Evolutionary conservation across 2,329 filamentous ascomycete genomes (phyloP), one percentile per base, ranked within the genome.

Genomic region (Colletotrichum filicis): DNA sequence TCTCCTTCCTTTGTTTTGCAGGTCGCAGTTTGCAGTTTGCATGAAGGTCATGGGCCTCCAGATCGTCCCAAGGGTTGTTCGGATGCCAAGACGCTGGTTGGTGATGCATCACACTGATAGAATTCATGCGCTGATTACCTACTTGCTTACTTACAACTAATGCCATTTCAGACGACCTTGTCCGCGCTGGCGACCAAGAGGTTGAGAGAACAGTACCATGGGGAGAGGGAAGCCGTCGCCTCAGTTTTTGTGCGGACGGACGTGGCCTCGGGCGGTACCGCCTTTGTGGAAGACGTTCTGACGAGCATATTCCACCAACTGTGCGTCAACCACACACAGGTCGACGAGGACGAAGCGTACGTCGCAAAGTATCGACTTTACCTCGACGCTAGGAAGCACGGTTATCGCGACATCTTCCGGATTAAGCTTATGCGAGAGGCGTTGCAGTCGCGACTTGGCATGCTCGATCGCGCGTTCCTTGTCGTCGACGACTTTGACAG

Each of bases 361-460:
- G 46, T 56, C 52, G 49, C 52, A 65, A 61, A 65, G 19, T 70
- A 42, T 42, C 60, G 26, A 24, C 37, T 60, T 37, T 49, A 60
- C 22, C 55, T 57, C 35, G 60, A 70, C 24, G 66, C 66, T 22
- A 70, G 66, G 14, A 46, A 12, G 65, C 65, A 64, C 69, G 69
- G 66, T n/a, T 32, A 68, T 59, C 69, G 69, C 58, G 66, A 72
- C 58, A 55, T 28, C n/a, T 70, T 37, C 66, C 70, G 66, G 7
- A 69, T 73, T 11, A 30, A 70, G 66, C 60, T 35, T 5, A 14
- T 52, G 16, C 26, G 46, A n/a, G 56, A 26, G 28, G 60, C 70
- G 60, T 26, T 65, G 46, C 46, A 32, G 4, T 57, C 60, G 5
- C 60, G 26, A n/a, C 66, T 73, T 19, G 56, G 46, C 60, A 28